A percentile compares a stretch with the other conserved stretches of the same genome.
phyloP scores from a whole-genome alignment of 345 rosid genomes.

The Eucalyptus fibrosa region DNA sequence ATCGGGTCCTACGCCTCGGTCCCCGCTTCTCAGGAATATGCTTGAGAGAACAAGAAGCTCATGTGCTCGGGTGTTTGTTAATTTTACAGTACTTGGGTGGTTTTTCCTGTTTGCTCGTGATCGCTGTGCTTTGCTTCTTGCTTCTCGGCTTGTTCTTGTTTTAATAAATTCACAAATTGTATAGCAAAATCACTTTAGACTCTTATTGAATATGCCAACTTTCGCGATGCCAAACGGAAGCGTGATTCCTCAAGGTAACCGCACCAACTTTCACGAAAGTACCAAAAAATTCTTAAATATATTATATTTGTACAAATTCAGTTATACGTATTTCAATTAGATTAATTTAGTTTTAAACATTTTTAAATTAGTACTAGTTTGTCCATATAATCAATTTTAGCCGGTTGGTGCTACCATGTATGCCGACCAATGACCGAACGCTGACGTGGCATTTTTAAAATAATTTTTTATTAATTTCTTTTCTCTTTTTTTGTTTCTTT shows the following conservation, averaged over 20 bases:
- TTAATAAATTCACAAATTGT: background rate
- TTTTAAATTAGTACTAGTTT: no score
- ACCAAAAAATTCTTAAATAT: no score
- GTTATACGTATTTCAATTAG: accelerated
- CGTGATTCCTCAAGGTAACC: background rate
- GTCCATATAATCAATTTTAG: no score
- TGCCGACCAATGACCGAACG: accelerated
- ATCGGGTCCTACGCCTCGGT: constrained; percentile 44
- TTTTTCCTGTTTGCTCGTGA: background rate
- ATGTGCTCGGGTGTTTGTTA: background rate
- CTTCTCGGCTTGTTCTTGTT: background rate
- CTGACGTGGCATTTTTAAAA: accelerated
- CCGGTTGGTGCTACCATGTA: accelerated
- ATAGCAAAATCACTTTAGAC: background rate
- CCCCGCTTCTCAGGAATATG: constrained; percentile 19
- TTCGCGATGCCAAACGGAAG: background rate
- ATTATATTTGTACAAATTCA: accelerated
- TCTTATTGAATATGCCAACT: background rate
- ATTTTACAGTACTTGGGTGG: background rate
- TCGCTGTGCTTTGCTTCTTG: background rate
- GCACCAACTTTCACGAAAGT: accelerated
- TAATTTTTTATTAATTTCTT: no score
- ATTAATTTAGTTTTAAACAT: no score
- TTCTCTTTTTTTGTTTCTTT: accelerated
- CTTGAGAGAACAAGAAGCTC: background rate